A percentile compares a stretch with the other conserved stretches of the same genome.
These are phyloP conservation scores for Penicillium cinerascens DNA, from an alignment of 495 filamentous ascomycete genomes.

Conservation along the genomic window DNA sequence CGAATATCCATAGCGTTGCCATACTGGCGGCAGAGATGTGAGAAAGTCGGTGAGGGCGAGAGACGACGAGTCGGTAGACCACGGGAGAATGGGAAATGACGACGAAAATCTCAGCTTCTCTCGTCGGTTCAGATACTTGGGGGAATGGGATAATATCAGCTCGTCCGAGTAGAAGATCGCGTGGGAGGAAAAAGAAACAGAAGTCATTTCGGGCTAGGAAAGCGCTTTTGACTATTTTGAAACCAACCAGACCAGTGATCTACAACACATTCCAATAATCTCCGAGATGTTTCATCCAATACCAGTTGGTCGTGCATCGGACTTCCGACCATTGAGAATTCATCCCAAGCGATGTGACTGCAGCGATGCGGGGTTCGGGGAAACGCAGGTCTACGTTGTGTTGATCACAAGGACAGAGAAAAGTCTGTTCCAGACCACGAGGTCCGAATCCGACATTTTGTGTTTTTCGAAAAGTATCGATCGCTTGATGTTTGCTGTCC, in stretches of 20 bases:
- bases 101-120: background rate
- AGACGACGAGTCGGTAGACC: background rate
- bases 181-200: background rate
- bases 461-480: background rate
- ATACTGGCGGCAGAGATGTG: conserved; percentile 10
- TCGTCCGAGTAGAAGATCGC: background rate
- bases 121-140: background rate
- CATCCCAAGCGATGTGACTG: conserved; percentile 3
- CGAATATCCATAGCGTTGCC: conserved; percentile 37
- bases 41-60: conserved; percentile 8
- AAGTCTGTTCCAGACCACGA: background rate
- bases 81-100: background rate
- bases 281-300: conserved; percentile 28
- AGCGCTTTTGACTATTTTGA: conserved; percentile 11
- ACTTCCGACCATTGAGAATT: conserved; percentile 12
- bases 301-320: conserved; percentile 3
- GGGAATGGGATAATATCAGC: conserved; percentile 9
- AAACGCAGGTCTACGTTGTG: background rate
- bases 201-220: background rate
- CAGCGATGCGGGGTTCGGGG: conserved; percentile 20
- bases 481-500: no score
- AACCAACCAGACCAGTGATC: conserved; percentile 19
- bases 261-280: conserved; percentile 2
- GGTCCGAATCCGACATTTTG: background rate
- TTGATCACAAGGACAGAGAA: background rate